Base-by-base conservation (phyloP, 2,329 filamentous ascomycete species). In the Diaporthe nobilis region DNA sequence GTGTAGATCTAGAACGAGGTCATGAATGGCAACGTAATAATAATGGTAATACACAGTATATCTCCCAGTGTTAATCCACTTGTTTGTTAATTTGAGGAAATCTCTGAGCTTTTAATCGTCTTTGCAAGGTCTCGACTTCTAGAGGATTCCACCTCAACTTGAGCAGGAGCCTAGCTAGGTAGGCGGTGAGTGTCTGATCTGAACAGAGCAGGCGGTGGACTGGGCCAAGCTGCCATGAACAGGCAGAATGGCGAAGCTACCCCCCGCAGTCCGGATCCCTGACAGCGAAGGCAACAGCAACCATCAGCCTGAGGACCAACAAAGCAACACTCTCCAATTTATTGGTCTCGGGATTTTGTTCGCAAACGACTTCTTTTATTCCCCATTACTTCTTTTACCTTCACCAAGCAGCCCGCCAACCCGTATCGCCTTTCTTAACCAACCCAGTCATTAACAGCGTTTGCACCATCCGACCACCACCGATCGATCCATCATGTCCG, bases 401-500 rank as follows among this genome's bases (percentile, higher is more conserved):
- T 49, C 2, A 20, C 44, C 7, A 49, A 49, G 7, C 37, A 49
- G 8, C 1, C 25, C 9, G 34, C 6, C 28, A 22, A 13, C 15
- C 6, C 20, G 34, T 22, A 20, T 15, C 6, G 10, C 12, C 20
- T 15, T 22, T 20, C 17, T 6, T 17, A 10, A 22, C 22, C 49
- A 20, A 55, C 25, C 13, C 37, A 37, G 42, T 61, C 10, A 55
- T 3, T 25, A 39, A 7, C 47, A 20, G n/a, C 47, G 17, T 39
- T 22, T 25, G 4, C 20, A 51, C n/a, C 42, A 20, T 25, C 28
- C 44, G 31, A 53, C 5, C 28, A 31, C 49, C 47, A 42, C 25
- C 22, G 34, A 55, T 1, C 22, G 34, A 55, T 1, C 47, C 49
- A 81, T 39, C 49, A 92, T 92, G 89, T 88, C 89, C 8, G 82